Evolutionary conservation across 345 rosid species (phyloP).

Genomic region (Gossypium rotundifolium): DNA sequence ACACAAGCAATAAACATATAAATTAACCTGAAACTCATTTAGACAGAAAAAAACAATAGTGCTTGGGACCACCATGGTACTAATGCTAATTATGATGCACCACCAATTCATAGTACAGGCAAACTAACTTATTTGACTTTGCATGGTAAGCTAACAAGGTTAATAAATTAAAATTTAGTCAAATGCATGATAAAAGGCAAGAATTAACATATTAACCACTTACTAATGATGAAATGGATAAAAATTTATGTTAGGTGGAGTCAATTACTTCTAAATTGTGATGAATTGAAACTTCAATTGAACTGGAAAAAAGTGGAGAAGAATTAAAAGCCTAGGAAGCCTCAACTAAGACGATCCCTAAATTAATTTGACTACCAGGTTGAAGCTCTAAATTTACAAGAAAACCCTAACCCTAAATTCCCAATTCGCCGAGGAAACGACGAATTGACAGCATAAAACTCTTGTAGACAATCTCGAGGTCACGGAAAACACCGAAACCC

Average conservation of each 20-base stretch:
- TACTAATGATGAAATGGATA: background rate
- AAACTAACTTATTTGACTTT: background rate
- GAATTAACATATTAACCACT: background rate
- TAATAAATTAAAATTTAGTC: background rate
- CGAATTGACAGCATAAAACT: background rate
- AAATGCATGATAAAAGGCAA: background rate
- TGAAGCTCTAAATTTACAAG: background rate
- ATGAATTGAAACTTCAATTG: background rate
- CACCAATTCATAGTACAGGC: background rate
- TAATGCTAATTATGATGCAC: background rate
- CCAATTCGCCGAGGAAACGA: background rate
- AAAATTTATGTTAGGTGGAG: background rate
- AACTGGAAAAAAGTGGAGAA: background rate
- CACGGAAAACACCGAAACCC: background rate
- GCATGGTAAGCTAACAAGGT: background rate
- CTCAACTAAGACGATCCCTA: constrained; percentile 1
- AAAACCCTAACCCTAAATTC: constrained; percentile 12
- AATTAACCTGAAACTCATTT: background rate
- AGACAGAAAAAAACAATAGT: too few relatives aligned
- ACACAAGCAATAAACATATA: background rate
- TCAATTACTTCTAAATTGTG: background rate
- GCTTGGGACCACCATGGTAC: too few relatives aligned
- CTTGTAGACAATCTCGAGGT: background rate
- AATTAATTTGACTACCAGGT: background rate
- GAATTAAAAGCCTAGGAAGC: background rate